These are phyloP conservation scores for Diospyros lotus DNA, from an alignment of 148 eudicot genomes.

Conservation along the genomic window DNA sequence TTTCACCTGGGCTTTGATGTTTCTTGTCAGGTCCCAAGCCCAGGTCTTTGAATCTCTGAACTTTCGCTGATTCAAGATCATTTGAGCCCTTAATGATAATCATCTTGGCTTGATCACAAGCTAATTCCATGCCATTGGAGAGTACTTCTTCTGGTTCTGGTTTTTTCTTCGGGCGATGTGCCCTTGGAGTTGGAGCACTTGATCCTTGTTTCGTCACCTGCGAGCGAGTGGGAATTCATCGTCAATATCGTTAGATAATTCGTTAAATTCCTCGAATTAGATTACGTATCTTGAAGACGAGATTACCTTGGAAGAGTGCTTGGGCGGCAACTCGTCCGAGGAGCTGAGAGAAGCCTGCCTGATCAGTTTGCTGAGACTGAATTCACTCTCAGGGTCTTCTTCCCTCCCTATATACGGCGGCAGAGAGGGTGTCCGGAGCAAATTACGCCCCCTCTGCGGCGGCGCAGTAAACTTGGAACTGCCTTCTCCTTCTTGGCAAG, in stretches of 20 bases:
- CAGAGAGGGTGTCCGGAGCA: constrained; percentile 40
- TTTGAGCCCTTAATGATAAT: constrained; percentile 30
- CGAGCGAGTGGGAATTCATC: background rate
- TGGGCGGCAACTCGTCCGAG: constrained; percentile 43
- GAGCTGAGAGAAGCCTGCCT: constrained; percentile 74
- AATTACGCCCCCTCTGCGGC: background rate
- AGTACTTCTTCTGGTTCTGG: constrained; percentile 20
- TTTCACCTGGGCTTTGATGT: constrained; percentile 25
- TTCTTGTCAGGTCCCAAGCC: constrained; percentile 32
- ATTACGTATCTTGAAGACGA: no score
- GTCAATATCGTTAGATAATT: background rate
- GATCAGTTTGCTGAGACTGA: constrained; percentile 66
- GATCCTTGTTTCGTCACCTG: constrained; percentile 40
- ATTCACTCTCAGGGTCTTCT: constrained; percentile 57
- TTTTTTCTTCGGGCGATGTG: constrained; percentile 27
- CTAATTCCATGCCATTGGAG: constrained; percentile 15
- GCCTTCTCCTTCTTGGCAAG: background rate
- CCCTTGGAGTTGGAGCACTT: constrained; percentile 29
- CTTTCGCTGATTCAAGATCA: constrained; percentile 25
- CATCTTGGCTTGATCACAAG: constrained; percentile 11
- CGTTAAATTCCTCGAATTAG: no score
- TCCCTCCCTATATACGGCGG: constrained; percentile 32
- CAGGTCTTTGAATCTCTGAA: constrained; percentile 34
- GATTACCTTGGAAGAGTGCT: constrained; percentile 55
- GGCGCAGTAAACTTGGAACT: background rate